Evolutionary conservation across 2,329 filamentous ascomycete genomes (phyloP).

Genomic region (Pseudogymnoascus sp.): DNA sequence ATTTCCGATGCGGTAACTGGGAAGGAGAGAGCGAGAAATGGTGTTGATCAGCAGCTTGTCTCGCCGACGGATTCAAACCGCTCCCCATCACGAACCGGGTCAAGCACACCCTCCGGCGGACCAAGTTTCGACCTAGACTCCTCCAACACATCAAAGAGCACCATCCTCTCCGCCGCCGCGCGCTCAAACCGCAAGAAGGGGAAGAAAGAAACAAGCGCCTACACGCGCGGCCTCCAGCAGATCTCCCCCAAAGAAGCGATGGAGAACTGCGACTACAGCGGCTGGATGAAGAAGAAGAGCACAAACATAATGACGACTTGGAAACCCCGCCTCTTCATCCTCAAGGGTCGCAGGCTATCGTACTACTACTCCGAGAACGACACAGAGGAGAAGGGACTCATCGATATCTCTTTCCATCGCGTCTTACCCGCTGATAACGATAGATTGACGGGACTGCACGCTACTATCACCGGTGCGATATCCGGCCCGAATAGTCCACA

Average conservation of each 20-base stretch:
- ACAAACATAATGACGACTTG: constrained; percentile 94
- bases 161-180: constrained; percentile 42
- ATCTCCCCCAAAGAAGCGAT: constrained; percentile 79
- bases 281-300: constrained; percentile 99
- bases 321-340: constrained; percentile 93
- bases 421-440: constrained; percentile 94
- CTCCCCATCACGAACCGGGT: constrained; percentile 71
- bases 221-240: constrained; percentile 77
- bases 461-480: constrained; percentile 82
- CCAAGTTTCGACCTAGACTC: constrained; percentile 76
- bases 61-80: neutral
- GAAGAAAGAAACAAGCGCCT: constrained; percentile 94
- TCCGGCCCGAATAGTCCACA: constrained; percentile 50
- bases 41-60: constrained; percentile 37
- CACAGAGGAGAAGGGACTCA: constrained; percentile 86
- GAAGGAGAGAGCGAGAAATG: constrained; percentile 45
- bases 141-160: constrained; percentile 54
- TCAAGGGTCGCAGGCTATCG: constrained; percentile 82
- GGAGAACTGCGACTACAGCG: constrained; percentile 80
- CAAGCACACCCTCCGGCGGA: constrained; percentile 58
- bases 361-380: constrained; percentile 97
- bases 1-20: constrained; percentile 70
- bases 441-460: constrained; percentile 81
- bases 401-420: constrained; percentile 95
- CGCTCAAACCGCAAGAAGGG: constrained; percentile 57